Conservation (phyloP, 257 asterid genomes). For the Handroanthus guayacan region DNA sequence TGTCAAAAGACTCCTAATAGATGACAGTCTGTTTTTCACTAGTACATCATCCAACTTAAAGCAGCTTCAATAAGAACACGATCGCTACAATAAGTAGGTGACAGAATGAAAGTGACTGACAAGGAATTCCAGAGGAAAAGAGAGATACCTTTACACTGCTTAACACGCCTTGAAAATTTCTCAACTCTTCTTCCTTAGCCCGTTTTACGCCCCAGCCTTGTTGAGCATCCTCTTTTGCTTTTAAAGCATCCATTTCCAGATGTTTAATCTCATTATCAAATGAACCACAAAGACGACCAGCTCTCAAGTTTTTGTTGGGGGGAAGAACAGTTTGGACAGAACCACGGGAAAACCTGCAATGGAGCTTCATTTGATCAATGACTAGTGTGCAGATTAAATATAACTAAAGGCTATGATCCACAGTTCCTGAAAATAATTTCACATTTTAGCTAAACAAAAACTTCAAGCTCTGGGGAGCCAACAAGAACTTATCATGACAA, state of each 20-base stretch:
- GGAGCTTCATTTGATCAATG: slow-evolving; percentile 37
- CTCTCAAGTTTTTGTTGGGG: slow-evolving; percentile 62
- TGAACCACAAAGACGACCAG: slow-evolving; percentile 88
- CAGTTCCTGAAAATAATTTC: slow-evolving; percentile 13
- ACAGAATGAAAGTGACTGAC: slow-evolving; percentile 4
- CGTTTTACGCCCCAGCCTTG: slow-evolving; percentile 62
- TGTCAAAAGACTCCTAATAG: not conserved
- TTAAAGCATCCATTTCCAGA: slow-evolving; percentile 64
- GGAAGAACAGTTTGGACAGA: slow-evolving; percentile 89
- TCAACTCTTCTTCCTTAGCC: slow-evolving; percentile 62
- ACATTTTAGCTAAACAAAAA: slow-evolving; percentile 8
- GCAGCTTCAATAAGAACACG: not conserved
- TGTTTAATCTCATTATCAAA: slow-evolving; percentile 67
- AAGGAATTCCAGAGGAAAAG: slow-evolving; percentile 21
- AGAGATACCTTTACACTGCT: slow-evolving; percentile 59
- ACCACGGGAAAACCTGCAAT: slow-evolving; percentile 85
- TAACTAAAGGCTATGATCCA: slow-evolving; percentile 12
- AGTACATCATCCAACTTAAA: slow-evolving; percentile 1
- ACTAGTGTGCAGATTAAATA: slow-evolving; percentile 25
- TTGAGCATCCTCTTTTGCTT: slow-evolving; percentile 54
- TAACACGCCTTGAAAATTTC: slow-evolving; percentile 46
- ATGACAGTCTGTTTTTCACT: slow-evolving; percentile 8
- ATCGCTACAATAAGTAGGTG: not conserved
- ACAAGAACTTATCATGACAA: slow-evolving; percentile 2
- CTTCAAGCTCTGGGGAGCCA: not conserved